Evolutionary conservation across 768 basidiomycete genomes (phyloP), one percentile per base, ranked within the genome.

Genomic region (Russula virescens): DNA sequence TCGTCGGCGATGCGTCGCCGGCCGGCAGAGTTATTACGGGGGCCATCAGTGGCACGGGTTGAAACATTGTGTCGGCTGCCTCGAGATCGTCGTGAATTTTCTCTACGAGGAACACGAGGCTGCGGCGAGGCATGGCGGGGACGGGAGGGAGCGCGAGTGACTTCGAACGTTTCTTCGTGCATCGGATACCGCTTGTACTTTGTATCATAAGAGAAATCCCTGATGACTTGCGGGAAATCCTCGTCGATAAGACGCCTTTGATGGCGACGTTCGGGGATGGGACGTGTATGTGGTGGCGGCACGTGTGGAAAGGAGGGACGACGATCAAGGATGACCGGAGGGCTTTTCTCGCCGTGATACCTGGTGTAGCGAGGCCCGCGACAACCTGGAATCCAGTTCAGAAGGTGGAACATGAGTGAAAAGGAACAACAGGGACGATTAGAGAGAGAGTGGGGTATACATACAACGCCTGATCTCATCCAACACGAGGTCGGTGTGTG

Each of bases 1-100:
- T 75, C 72, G 6, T 80, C 74, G 18, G 84, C 85, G 45, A 87
- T 81, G 42, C 58, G 63, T 14, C 63, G 47, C 14, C 63, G 63
- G 18, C 9, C 42, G 14, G 58, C 40, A 18, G 53, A 23, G 18
- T 42, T 48, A 11, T 26, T 28, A 23, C 19, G 21, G n/a, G 43
- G 31, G 40, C 58, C 28, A 28, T 46, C 35, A n/a, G n/a, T 35
- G 23, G 53, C 13, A 19, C 34, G 53, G 47, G 53, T 43, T 40
- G 26, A 23, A 5, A 23, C 26, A 11, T 25, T 31, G 51, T 34
- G 10, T 2, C 28, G 26, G 18, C 35, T 4, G 23, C 25, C 31
- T 11, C 9, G 26, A 14, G 10, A 5, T 13, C 53, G 42, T 46
- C 45, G 40, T 48, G 63, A 50, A 1, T 6, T 64, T 38, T 55